phyloP scores from a whole-genome alignment of 208 protist species.

The Leishmania tarentolae region DNA sequence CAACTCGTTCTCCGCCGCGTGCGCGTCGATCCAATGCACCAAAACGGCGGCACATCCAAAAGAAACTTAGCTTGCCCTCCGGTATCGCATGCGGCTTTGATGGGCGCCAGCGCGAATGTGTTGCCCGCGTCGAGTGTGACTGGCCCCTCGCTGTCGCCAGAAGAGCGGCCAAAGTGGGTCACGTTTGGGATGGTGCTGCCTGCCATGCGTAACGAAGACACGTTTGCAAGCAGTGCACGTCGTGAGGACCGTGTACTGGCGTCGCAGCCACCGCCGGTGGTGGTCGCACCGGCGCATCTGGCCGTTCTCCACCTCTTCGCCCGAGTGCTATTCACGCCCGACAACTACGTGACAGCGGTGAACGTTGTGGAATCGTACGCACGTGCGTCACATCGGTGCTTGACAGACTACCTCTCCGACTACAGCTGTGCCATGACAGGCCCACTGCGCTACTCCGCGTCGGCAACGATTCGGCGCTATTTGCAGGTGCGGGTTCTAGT shows the following conservation, averaged over 20 bases:
- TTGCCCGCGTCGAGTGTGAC: neutral
- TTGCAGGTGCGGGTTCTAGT: slow-evolving; percentile 51
- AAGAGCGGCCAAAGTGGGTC: slow-evolving; percentile 4
- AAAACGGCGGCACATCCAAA: neutral
- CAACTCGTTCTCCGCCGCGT: slow-evolving; percentile 33
- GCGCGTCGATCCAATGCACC: neutral
- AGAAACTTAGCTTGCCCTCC: no score
- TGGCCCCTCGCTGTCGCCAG: neutral
- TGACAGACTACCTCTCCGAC: slow-evolving; percentile 51
- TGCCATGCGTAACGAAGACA: slow-evolving; percentile 38
- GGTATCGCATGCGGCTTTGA: neutral
- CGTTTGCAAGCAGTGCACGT: slow-evolving; percentile 34
- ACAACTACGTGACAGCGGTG: slow-evolving; percentile 50
- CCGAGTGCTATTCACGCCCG: slow-evolving; percentile 41
- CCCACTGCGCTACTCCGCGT: slow-evolving; percentile 58
- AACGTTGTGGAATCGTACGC: slow-evolving; percentile 38
- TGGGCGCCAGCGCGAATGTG: neutral
- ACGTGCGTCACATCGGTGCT: neutral
- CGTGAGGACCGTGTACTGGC: slow-evolving; percentile 24
- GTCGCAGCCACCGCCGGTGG: slow-evolving; percentile 16
- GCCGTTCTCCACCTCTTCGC: slow-evolving; percentile 31
- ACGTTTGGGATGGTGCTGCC: slow-evolving; percentile 56
- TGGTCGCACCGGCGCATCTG: slow-evolving; percentile 25
- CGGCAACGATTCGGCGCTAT: slow-evolving; percentile 59
- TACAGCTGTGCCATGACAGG: slow-evolving; percentile 59